Conservation (phyloP, 164 flowering plant species). For the Annona squamosa region DNA sequence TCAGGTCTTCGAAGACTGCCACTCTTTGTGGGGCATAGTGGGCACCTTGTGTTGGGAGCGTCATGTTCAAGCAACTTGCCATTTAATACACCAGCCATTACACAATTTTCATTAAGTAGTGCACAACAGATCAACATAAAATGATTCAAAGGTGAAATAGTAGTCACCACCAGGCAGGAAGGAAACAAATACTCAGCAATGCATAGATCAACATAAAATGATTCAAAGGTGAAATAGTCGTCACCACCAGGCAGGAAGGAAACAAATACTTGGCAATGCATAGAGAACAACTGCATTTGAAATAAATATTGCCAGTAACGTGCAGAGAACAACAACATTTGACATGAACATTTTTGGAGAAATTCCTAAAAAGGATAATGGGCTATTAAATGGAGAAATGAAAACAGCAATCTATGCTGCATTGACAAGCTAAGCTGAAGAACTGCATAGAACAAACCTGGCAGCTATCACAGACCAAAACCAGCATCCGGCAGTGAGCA, state of each 20-base stretch:
- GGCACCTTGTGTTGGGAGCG: not conserved
- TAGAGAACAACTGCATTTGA: too few relatives aligned
- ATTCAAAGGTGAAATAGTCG: not conserved
- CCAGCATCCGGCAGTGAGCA: slow-evolving; percentile 80
- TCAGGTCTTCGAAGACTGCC: not conserved
- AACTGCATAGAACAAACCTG: slow-evolving; percentile 36
- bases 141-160: not conserved
- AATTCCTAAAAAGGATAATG: not conserved
- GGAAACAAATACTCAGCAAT: too few relatives aligned
- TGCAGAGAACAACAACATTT: not conserved
- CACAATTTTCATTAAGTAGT: not conserved
- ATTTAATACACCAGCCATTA: not conserved
- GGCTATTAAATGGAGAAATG: not conserved
- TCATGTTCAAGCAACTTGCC: not conserved
- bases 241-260: not conserved
- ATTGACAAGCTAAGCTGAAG: not conserved
- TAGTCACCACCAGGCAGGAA: not conserved
- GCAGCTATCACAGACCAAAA: slow-evolving; percentile 75
- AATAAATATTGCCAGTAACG: too few relatives aligned
- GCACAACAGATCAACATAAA: not conserved
- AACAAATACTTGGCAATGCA: too few relatives aligned
- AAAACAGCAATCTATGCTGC: not conserved
- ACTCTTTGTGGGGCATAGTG: not conserved
- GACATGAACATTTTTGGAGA: not conserved
- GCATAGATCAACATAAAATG: not conserved